These are phyloP conservation scores for Hordeum marinum DNA, from an alignment of 176 grass and related monocot genomes.

Conservation along the genomic window DNA sequence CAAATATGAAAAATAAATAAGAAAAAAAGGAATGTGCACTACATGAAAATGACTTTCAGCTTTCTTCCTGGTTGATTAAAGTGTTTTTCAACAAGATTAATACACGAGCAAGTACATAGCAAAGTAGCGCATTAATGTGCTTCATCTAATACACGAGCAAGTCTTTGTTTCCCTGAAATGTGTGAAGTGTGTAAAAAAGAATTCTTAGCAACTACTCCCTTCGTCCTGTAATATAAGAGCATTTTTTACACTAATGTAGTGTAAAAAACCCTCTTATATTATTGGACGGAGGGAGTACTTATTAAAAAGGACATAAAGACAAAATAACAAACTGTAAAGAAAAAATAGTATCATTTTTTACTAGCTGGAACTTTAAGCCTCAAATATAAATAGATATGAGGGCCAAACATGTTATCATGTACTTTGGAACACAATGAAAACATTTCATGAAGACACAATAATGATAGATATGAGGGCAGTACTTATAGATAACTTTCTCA, in stretches of 20 bases:
- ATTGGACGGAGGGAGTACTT: too few species aligned
- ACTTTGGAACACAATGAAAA: constrained; percentile 6
- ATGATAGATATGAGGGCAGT: neutral
- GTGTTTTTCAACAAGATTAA: constrained; percentile 55
- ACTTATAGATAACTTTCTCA: constrained; percentile 83
- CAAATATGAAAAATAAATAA: too few species aligned
- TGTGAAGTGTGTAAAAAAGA: constrained; percentile 3
- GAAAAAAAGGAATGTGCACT: too few species aligned
- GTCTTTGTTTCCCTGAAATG: constrained; percentile 72
- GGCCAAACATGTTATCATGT: neutral
- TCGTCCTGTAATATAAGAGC: too few species aligned
- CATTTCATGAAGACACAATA: constrained; percentile 16
- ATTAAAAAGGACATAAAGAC: neutral
- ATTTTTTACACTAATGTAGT: too few species aligned
- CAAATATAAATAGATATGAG: neutral
- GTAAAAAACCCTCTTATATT: too few species aligned
- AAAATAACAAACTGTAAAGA: neutral
- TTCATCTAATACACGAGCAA: neutral
- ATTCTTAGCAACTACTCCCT: neutral
- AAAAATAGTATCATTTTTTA: neutral
- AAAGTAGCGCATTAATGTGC: too few species aligned
- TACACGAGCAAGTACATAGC: too few species aligned
- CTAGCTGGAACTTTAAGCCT: neutral
- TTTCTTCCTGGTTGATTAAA: constrained; percentile 44
- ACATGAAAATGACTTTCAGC: constrained; percentile 78